Evolutionary conservation across 306 rosid species (phyloP), one percentile per base, ranked within the genome.

Genomic region (Aeschynomene evenia): DNA sequence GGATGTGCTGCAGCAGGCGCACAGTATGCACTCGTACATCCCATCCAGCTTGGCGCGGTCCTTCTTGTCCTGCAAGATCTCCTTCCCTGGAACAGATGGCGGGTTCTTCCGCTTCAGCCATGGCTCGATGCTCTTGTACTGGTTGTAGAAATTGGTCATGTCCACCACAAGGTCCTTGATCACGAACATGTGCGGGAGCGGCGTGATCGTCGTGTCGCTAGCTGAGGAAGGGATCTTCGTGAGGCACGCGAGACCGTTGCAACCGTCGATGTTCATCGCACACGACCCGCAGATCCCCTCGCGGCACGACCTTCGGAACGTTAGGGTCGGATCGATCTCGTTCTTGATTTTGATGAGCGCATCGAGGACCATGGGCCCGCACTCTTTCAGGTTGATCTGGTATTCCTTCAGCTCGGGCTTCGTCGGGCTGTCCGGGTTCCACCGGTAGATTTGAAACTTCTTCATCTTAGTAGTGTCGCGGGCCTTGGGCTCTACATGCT

Each of bases 201-300:
- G 96, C 34, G 97, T 91, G 21, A 95, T 34, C 40, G 75, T 84
- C 13, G 96, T 9, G 81, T 66, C 0, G 73, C 1, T n/a, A n/a
- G n/a, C 1, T 16, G 4, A 85, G 0, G 84, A 46, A 0, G 85
- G 49, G 7, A 95, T 95, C 91, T 95, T 89, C 3, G 99, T 91
- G 51, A 95, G 61, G 60, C 99, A 95, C 2, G 99, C 99, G 0
- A 95, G 79, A 1, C 99, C 99, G 49, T 95, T 95, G 36, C 95
- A 95, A 4, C 99, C 99, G 76, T 95, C 97, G 75, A 94, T 91
- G 80, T 95, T 95, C 99, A 95, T 95, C 18, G 99, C 99, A 51
- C 99, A 95, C 4, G 99, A 95, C 0, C 97, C 99, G 4, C 99
- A 95, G 77, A 95, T 95, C 59, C 99, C 99, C 57, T 95, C 99